Base-by-base conservation (phyloP, 169 alveolate species). In the Cystoisospora suis region DNA sequence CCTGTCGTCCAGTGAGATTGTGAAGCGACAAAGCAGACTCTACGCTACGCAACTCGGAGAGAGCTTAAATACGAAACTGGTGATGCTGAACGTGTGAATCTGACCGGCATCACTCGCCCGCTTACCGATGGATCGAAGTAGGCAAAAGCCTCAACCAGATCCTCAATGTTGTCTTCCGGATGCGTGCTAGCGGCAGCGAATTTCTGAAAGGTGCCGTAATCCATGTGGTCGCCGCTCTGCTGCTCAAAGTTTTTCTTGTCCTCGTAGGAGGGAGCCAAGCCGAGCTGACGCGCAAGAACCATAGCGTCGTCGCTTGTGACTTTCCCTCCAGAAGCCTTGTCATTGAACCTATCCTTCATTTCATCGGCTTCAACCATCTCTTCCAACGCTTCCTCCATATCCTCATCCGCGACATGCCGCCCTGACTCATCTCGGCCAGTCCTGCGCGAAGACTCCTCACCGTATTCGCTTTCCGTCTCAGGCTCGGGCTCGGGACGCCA, bases 261-360 rank as follows among this genome's bases (percentile, higher is more conserved):
- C 0, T 70, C 77, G 47, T 91, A 93, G 77, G 96, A 94, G 36
- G 96, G 96, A 77, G 96, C 95, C 58, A 94, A 87, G 44, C 96
- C 96, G 47, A 92, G 93, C 89, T 90, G 92, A 70, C 93, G 32
- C n/a, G 92, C 92, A 15, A 87, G 81, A 0, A 87, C 87, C 29
- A 83, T 56, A 36, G 92, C 92, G 69, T 87, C 92, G 0, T 29
- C 40, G 1, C 81, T 56, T 4, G 92, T 56, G 42, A 87, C 81
- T 44, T 87, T 87, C n/a, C 94, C 95, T 47, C 81, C 86, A 38
- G 87, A 75, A 40, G 94, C 91, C 12, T 87, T 91, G 49, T 90
- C 94, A 87, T 91, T 90, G 94, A 92, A 94, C 58, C 83, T 81
- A 59, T 29, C 79, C 75, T 81, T 58, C 90, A 92, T 92, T 23